Evolutionary conservation across 495 filamentous ascomycete genomes (phyloP).

Genomic region (Eremomyces bilateralis): DNA sequence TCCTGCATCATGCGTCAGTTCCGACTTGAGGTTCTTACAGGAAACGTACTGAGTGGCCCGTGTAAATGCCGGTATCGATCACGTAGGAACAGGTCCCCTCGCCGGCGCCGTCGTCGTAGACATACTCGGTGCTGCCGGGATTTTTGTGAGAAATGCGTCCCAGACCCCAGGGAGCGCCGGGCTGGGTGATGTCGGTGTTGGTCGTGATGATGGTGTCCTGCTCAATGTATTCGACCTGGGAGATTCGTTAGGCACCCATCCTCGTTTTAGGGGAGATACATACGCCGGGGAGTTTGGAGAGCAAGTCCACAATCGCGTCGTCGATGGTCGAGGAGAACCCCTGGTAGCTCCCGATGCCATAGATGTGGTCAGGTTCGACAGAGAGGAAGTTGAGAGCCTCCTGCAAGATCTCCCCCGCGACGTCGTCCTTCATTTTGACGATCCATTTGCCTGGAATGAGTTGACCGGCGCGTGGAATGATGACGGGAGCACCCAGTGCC

Average conservation of each 20-base stretch:
- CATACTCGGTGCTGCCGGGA: conserved; percentile 9
- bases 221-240: too few relatives aligned
- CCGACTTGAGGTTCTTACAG: too few relatives aligned
- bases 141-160: conserved; percentile 11
- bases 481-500: conserved; percentile 12
- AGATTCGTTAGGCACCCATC: too few relatives aligned
- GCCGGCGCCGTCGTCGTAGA: conserved; percentile 10
- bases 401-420: too few relatives aligned
- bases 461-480: conserved; percentile 8
- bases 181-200: conserved; percentile 4
- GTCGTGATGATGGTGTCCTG: too few relatives aligned
- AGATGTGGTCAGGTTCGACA: conserved; percentile 9
- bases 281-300: too few relatives aligned
- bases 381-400: too few relatives aligned
- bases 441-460: conserved; percentile 14
- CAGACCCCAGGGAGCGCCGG: conserved; percentile 13
- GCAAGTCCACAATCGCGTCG: too few relatives aligned
- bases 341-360: conserved; percentile 10
- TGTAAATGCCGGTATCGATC: conserved; percentile 12
- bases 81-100: conserved; percentile 13
- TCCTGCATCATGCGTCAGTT: too few relatives aligned
- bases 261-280: too few relatives aligned
- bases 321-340: conserved; percentile 9
- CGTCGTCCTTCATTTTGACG: conserved; percentile 11
- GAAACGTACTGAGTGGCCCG: conserved; percentile 8